These are phyloP conservation scores for Alternaria rosae DNA, from an alignment of 2,329 filamentous ascomycete species.

Conservation along the genomic window DNA sequence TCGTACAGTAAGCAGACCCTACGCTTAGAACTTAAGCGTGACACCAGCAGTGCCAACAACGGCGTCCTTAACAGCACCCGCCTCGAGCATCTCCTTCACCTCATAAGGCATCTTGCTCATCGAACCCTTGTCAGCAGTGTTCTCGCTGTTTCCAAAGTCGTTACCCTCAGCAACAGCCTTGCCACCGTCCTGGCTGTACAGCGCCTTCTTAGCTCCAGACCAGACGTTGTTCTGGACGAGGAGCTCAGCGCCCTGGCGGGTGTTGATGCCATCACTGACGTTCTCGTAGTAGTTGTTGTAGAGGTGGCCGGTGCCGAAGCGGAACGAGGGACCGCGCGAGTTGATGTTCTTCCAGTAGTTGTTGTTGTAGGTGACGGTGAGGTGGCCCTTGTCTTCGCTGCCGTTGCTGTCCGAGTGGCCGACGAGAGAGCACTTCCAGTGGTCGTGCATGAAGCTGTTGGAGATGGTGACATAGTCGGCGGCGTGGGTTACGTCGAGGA, in stretches of 20 bases:
- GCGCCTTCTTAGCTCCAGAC: conserved; percentile 40
- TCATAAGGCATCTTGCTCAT: conserved; percentile 47
- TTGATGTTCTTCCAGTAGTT: conserved; percentile 72
- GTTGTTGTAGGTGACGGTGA: conserved; percentile 71
- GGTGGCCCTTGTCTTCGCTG: conserved; percentile 66
- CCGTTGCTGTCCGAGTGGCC: conserved; percentile 68
- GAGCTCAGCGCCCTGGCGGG: conserved; percentile 52
- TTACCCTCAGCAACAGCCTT: conserved; percentile 50
- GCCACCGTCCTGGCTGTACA: conserved; percentile 46
- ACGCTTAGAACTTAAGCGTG: conserved; percentile 36
- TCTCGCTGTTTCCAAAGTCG: conserved; percentile 47
- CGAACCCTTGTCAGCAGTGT: conserved; percentile 43
- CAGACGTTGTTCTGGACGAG: conserved; percentile 55
- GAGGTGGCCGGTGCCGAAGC: conserved; percentile 71
- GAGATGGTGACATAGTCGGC: conserved; percentile 68
- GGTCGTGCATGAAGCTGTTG: conserved; percentile 62
- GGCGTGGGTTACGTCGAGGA: conserved; percentile 70
- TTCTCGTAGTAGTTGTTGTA: conserved; percentile 61
- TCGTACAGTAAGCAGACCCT: not conserved
- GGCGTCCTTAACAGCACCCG: conserved; percentile 46
- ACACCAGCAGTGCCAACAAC: conserved; percentile 52
- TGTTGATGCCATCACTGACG: conserved; percentile 52
- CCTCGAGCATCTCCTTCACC: conserved; percentile 42
- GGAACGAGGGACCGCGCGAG: conserved; percentile 68
- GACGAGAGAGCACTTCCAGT: conserved; percentile 66